Evolutionary conservation across 2,329 filamentous ascomycete species (phyloP), one percentile per base, ranked within the genome.

Genomic region (Fusarium coicis): DNA sequence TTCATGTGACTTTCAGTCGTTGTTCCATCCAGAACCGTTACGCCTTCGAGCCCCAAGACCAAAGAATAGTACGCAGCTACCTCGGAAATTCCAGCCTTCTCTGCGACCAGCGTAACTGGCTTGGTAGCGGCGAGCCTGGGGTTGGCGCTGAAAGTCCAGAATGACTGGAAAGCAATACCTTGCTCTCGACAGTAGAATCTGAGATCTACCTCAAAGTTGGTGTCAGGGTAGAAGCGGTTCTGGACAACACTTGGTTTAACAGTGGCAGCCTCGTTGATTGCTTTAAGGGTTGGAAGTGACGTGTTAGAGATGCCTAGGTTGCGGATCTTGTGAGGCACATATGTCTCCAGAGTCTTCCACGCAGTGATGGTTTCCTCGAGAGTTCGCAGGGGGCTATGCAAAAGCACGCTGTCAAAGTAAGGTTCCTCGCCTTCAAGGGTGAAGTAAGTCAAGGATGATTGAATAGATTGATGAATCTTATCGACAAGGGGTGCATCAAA

Each of bases 301-400:
- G 89, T 88, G 80, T 96, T 96, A 60, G 92, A 94, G 62, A 96
- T 91, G 44, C 94, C 94, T 12, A 96, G 84, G 36, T 89, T 85
- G 44, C 89, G 90, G 70, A 95, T 90, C 47, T 77, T 81, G 74
- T 86, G 79, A 0, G 93, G 92, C 2, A 94, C 90, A 76, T 92
- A 94, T 7, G 85, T 83, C 77, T 93, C 89, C 19, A 96, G 85
- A 0, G 89, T 82, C 28, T 83, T 82, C 93, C 93, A 96, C 15
- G 90, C 93, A 63, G 88, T 84, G 34, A 92, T 76, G 0, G 93
- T 89, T 46, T 86, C 84, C 10, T 83, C 76, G 4, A 84, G 73
- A 14, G 79, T 81, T 28, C 81, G 75, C 55, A 87, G 81, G 32
- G 87, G 77, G 85, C 92, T 77, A 89, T 96, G 84, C 85, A 96